Conservation (phyloP, 331 rosid species). For the Acacia concinna region DNA sequence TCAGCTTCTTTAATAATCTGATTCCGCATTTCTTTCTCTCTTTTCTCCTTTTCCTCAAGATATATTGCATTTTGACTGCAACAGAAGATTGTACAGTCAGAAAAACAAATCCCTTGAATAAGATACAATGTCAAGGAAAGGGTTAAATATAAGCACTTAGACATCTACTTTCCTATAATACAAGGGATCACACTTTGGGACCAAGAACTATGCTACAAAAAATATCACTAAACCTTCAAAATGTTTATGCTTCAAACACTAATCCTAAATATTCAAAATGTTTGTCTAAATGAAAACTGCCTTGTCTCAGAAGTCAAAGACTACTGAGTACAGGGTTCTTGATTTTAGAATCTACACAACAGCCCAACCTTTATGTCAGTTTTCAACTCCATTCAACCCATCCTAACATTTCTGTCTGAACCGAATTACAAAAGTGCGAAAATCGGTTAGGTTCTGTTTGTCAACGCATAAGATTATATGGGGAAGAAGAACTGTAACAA, state of each 20-base stretch:
- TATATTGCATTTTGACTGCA: constrained; percentile 69
- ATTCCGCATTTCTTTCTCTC: constrained; percentile 79
- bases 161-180: neutral
- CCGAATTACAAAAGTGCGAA: neutral
- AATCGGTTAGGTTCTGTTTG: neutral
- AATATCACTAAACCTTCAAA: neutral
- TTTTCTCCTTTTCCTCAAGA: constrained; percentile 84
- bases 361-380: neutral
- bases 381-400: no score
- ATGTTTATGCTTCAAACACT: neutral
- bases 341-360: neutral
- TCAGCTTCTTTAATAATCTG: constrained; percentile 90
- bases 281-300: neutral
- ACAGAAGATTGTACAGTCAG: neutral
- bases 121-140: neutral
- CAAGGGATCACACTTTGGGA: neutral
- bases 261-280: neutral
- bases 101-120: constrained; percentile 1
- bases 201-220: neutral
- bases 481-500: neutral
- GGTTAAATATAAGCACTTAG: neutral
- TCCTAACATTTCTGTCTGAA: no score
- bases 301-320: neutral
- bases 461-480: neutral
- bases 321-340: neutral